Base-by-base conservation (phyloP, 2,329 filamentous ascomycete genomes). In the Aspergillus novofumigatus region DNA sequence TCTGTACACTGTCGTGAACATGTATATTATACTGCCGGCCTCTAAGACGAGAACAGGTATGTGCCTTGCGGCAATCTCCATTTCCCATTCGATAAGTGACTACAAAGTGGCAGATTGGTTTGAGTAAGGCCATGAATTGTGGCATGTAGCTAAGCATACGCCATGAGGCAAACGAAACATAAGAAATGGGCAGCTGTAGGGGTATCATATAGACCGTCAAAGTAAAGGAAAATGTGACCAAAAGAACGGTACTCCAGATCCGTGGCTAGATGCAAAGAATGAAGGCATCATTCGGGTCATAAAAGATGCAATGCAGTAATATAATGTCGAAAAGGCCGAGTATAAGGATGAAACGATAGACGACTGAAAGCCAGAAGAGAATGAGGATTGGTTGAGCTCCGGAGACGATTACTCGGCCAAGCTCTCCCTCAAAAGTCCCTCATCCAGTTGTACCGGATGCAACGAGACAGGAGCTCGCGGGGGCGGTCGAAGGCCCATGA, bases 401-500 rank as follows among this genome's bases (percentile, higher is more conserved):
- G 14, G 50, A 26, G 45, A 54, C 10, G 9, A 26, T 59, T 67
- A 76, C 62, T 80, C 81, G 51, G 77, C 76, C 25, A 90, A 73
- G 49, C 78, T 83, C 65, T 89, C 86, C 59, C 77, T 78, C 64
- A 91, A 68, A 8, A 86, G 83, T 45, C 84, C 81, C 38, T 79
- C 78, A 67, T 90, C 85, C 23, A 90, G 70, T 1, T 72, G 74
- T 26, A 83, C 80, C 0, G 87, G 77, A 17, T 82, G 80, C 10
- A 89, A 82, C 58, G 81, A 81, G 38, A 81, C 79, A 2, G 84
- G 81, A 1, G 83, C 38, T 72, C 78, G 71, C 75, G 83, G 67
- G 72, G 83, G 72, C 75, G 83, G 67, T 74, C 84, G 80, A 62
- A 93, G 88, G 0, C 90, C 90, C 0, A 88, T 84, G 47, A 94